Conservation (phyloP, 1,284 basidiomycete species). For the Athelia psychrophila region DNA sequence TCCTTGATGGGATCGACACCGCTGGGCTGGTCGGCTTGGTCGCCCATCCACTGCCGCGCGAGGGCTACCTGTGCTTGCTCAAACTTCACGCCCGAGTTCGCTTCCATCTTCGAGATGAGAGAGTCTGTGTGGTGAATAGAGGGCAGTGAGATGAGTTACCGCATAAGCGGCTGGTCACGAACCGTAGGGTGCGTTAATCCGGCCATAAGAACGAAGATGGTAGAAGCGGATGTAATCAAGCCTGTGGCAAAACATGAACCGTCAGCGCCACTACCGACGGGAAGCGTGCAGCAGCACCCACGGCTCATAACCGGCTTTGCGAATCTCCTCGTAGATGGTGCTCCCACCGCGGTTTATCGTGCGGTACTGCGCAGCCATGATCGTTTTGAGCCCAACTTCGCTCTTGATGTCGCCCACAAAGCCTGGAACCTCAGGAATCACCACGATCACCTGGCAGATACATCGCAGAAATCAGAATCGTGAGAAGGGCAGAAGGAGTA, state of each 20-base stretch:
- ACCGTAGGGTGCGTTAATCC: constrained; percentile 75
- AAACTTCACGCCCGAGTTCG: constrained; percentile 76
- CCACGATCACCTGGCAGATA: constrained; percentile 61
- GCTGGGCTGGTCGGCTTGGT: constrained; percentile 29
- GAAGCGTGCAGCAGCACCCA: constrained; percentile 43
- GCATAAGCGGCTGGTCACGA: background rate
- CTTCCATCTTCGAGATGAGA: constrained; percentile 70
- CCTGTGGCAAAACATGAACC: no score
- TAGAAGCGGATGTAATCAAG: constrained; percentile 84
- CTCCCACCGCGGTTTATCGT: constrained; percentile 86
- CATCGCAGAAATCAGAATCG: no score
- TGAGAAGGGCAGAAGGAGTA: background rate
- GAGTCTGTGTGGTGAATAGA: constrained; percentile 30
- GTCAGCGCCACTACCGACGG: no score
- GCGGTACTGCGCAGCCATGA: constrained; percentile 81
- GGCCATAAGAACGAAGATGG: constrained; percentile 87
- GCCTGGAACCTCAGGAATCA: constrained; percentile 82
- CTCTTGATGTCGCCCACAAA: constrained; percentile 82
- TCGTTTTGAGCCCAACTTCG: constrained; percentile 69
- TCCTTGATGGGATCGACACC: constrained; percentile 36
- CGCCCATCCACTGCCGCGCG: constrained; percentile 77
- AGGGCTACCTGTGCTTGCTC: constrained; percentile 85
- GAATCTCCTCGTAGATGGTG: constrained; percentile 83
- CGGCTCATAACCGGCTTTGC: constrained; percentile 81
- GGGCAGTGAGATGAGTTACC: no score